Conservation (phyloP, 495 filamentous ascomycete species). For the Penicillium ucsense region DNA sequence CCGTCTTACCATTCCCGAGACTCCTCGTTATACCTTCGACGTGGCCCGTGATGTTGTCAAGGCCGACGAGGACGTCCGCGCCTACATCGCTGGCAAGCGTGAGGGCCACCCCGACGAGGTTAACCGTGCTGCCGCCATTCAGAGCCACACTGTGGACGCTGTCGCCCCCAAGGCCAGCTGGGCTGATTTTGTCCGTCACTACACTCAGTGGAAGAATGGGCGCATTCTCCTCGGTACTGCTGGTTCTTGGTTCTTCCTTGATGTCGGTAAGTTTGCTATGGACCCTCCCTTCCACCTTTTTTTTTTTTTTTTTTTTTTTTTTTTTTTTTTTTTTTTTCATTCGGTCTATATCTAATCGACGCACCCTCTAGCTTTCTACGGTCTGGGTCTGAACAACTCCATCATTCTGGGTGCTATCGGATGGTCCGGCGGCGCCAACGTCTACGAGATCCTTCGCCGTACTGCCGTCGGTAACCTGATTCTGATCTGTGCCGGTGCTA, state of each 20-base stretch:
- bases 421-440: constrained; percentile 44
- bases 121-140: constrained; percentile 38
- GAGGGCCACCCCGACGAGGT: constrained; percentile 58
- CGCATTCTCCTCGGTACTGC: constrained; percentile 67
- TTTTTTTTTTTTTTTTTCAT: too few species aligned
- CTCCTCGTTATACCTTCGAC: constrained; percentile 77
- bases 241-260: constrained; percentile 74
- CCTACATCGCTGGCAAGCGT: constrained; percentile 46
- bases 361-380: constrained; percentile 56
- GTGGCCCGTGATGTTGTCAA: constrained; percentile 63
- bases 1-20: constrained; percentile 81
- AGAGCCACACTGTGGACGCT: constrained; percentile 32
- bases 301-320: too few species aligned
- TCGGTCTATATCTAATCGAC: not conserved
- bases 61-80: constrained; percentile 54
- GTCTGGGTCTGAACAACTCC: constrained; percentile 67
- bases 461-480: constrained; percentile 70
- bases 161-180: constrained; percentile 54
- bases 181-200: constrained; percentile 56
- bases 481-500: constrained; percentile 63
- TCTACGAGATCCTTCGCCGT: constrained; percentile 57
- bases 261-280: constrained; percentile 33
- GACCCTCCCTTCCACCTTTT: too few species aligned
- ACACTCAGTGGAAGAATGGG: constrained; percentile 55
- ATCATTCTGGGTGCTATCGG: constrained; percentile 59